These are phyloP conservation scores for Hirschioporus abietinus DNA, from an alignment of 768 basidiomycete genomes.

Conservation along the genomic window DNA sequence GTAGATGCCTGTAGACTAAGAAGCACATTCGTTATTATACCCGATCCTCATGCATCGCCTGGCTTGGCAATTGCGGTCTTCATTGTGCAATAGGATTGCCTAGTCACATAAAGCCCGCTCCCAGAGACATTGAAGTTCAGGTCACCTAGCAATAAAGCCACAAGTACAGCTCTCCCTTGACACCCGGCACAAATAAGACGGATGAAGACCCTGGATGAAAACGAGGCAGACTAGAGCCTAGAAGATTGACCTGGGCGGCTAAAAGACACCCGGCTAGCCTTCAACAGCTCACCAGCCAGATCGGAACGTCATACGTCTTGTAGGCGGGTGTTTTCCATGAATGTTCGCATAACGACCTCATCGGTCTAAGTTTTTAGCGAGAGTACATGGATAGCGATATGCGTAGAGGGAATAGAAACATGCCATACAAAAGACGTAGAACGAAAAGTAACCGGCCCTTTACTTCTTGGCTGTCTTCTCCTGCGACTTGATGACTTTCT, in stretches of 20 bases:
- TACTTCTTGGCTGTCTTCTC: constrained; percentile 31
- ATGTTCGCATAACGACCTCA: background rate
- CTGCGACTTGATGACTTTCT: constrained; percentile 97
- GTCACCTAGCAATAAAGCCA: background rate
- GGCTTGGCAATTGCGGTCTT: background rate
- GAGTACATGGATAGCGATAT: background rate
- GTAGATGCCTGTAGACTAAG: background rate
- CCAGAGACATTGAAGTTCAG: background rate
- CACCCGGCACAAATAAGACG: background rate
- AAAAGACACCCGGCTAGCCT: no score
- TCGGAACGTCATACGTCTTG: background rate
- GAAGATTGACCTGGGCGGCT: no score
- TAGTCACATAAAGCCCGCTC: no score
- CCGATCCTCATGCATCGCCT: background rate
- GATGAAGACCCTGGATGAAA: no score
- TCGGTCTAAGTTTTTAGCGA: background rate
- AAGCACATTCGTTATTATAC: background rate
- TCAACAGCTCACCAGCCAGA: background rate
- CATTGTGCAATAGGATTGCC: background rate
- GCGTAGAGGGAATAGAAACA: background rate
- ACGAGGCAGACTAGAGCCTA: no score
- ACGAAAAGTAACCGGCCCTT: background rate
- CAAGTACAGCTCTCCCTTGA: background rate
- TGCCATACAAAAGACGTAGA: background rate
- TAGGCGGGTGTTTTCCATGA: background rate